phyloP scores from a whole-genome alignment of 768 basidiomycete species.

The Mycena capillaripes region DNA sequence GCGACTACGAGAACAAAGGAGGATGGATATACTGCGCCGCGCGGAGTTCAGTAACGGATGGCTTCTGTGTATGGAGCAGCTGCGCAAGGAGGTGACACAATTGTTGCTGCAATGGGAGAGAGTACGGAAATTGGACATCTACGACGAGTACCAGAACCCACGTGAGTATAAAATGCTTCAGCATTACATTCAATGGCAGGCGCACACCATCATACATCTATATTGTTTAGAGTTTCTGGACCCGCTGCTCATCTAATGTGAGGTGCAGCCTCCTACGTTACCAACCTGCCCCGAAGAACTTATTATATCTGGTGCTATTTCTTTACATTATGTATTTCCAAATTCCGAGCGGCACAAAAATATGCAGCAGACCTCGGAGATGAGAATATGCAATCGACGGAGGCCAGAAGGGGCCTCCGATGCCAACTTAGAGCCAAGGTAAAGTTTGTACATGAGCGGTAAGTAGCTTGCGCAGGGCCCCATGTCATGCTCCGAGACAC shows the following conservation, averaged over 20 bases:
- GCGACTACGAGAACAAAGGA: too few species aligned
- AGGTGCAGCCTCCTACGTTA: too few species aligned
- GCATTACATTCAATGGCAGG: slow-evolving; percentile 8
- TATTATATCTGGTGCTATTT: too few species aligned
- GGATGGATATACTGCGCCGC: too few species aligned
- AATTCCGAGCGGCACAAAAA: too few species aligned
- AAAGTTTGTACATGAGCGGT: neutral
- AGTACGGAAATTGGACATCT: neutral
- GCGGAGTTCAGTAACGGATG: too few species aligned
- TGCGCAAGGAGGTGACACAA: neutral
- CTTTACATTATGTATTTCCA: too few species aligned
- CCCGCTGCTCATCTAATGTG: too few species aligned
- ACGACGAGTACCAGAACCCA: neutral
- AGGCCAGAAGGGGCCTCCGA: too few species aligned
- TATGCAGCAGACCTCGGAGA: too few species aligned
- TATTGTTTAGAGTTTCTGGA: neutral
- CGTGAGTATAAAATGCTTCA: slow-evolving; percentile 6
- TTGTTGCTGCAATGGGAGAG: neutral
- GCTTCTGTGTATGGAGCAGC: neutral
- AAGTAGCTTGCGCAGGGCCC: neutral
- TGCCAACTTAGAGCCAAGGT: neutral
- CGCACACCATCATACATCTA: slow-evolving; percentile 7
- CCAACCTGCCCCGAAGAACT: too few species aligned
- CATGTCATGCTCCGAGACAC: slow-evolving; percentile 22
- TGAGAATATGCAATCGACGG: too few species aligned